Evolutionary conservation across 352 stramenopile genomes (phyloP).

Genomic region (Phytophthora foliorum): DNA sequence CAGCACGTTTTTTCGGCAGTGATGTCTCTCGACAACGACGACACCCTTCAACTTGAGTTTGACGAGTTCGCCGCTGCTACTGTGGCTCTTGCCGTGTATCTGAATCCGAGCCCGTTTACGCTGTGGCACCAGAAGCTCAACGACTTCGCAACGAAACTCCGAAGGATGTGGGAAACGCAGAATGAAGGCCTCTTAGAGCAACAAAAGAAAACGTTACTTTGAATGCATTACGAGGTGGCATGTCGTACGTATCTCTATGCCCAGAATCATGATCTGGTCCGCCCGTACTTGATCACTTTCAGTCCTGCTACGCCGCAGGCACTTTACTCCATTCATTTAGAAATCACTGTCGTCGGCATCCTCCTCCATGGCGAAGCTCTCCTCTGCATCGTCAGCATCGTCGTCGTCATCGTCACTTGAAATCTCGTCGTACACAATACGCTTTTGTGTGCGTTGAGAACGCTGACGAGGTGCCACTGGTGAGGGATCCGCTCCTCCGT

Average conservation of each 20-base stretch:
- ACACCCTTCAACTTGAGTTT: slow-evolving; percentile 65
- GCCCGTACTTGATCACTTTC: slow-evolving; percentile 9
- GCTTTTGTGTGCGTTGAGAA: slow-evolving; percentile 46
- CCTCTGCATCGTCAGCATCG: slow-evolving; percentile 47
- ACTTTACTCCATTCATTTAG: slow-evolving; percentile 35
- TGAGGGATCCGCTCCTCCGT: slow-evolving; percentile 22
- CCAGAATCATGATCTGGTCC: slow-evolving; percentile 12
- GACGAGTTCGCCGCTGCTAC: slow-evolving; percentile 65
- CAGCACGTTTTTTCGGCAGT: slow-evolving; percentile 54
- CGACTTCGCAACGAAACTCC: slow-evolving; percentile 45
- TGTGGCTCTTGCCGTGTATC: slow-evolving; percentile 53
- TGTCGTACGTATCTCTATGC: slow-evolving; percentile 1
- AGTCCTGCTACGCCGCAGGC: slow-evolving; percentile 25
- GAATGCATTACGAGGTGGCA: slow-evolving; percentile 17
- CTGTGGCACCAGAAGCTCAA: slow-evolving; percentile 69
- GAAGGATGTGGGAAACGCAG: slow-evolving; percentile 8
- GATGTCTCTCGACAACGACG: slow-evolving; percentile 65
- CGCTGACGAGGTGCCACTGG: slow-evolving; percentile 46
- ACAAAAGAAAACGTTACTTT: slow-evolving; percentile 23
- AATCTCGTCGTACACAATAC: slow-evolving; percentile 62
- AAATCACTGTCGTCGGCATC: slow-evolving; percentile 76
- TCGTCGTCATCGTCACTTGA: slow-evolving; percentile 69
- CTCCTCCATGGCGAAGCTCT: slow-evolving; percentile 61
- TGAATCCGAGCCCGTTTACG: slow-evolving; percentile 59
- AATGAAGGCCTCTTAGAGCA: neutral